Evolutionary conservation across 371 early-diverging fungal species (phyloP), one percentile per base, ranked within the genome.

Genomic region (Mortierella sp.): DNA sequence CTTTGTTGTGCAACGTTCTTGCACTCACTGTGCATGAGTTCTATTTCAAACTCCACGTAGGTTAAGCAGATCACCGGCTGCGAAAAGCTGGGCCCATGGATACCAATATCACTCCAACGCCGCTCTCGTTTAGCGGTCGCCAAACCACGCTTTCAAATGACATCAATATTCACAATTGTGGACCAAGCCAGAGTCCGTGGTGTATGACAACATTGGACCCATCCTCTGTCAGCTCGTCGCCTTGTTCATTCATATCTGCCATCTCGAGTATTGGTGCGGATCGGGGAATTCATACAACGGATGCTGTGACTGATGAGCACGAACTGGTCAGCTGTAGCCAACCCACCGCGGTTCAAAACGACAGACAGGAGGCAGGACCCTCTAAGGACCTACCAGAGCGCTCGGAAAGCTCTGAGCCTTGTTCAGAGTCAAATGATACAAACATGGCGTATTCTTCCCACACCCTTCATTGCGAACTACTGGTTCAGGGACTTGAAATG

Each of bases 181-280:
- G 34, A 25, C 21, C 12, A 25, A 28, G 10, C 13, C 25, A 37
- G 1, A 5, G 45, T 3, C 24, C 17, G 22, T 39, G 41, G 21
- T 60, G 60, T 31, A 31, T 34, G 9, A 57, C 47, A 22, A 28
- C 55, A 3, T 49, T 61, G 41, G 49, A 57, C 27, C 58, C 55
- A 21, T 63, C 67, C 12, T 59, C 63, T 0, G 54, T n/a, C 43
- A 56, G 28, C 10, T 73, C 73, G 5, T 67, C 73, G 13, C 67
- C 67, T 10, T 63, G 73, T 40, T 73, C 63, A 2, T 73, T 73
- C 48, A 55, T 67, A 21, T 73, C 73, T 14, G 67, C 67, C 14
- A 51, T 54, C 44, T 63, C 64, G 34, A 53, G 64, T 9, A 46
- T 40, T 9, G 64, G 57, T 10, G 61, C 34, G 9, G 51, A 28